Evolutionary conservation across 345 rosid species (phyloP).

Genomic region (Brassica nigra): DNA sequence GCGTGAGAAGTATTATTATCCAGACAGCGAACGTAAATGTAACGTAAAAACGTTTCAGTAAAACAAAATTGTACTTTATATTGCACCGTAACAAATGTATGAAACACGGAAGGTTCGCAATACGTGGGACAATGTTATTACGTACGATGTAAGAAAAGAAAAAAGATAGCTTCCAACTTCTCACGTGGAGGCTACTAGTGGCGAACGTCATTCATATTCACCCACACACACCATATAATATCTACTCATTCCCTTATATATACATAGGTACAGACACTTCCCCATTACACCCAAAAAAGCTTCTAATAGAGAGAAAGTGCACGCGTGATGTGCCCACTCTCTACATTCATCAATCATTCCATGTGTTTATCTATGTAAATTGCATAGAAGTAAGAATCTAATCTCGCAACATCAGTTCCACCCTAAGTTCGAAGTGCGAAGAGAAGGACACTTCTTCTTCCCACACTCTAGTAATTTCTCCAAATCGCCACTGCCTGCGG

Average conservation of each 20-base stretch:
- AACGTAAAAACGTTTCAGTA: background rate
- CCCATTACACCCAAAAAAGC: constrained; percentile 6
- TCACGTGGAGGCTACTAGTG: constrained; percentile 33
- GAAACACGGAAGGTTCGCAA: constrained; percentile 9
- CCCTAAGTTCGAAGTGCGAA: constrained; percentile 19
- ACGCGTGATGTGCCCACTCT: constrained; percentile 19
- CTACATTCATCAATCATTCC: constrained; percentile 25
- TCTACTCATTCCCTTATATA: constrained; percentile 35
- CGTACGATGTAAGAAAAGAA: background rate
- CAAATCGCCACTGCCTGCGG: constrained; percentile 16
- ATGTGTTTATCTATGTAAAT: background rate
- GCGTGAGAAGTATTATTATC: background rate
- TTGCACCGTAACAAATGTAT: constrained; percentile 9
- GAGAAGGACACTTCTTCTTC: constrained; percentile 15
- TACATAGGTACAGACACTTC: constrained; percentile 5
- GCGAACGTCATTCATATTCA: constrained; percentile 28
- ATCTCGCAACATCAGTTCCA: constrained; percentile 8
- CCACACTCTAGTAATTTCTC: constrained; percentile 23
- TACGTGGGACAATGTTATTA: constrained; percentile 13
- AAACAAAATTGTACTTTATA: background rate
- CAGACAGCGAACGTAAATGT: background rate
- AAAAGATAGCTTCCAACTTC: constrained; percentile 23
- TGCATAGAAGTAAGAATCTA: constrained; percentile 15
- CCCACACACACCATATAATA: constrained; percentile 30
- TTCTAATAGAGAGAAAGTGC: constrained; percentile 7